phyloP scores from a whole-genome alignment of 2,329 filamentous ascomycete genomes.

The Trichoderma polysporum region DNA sequence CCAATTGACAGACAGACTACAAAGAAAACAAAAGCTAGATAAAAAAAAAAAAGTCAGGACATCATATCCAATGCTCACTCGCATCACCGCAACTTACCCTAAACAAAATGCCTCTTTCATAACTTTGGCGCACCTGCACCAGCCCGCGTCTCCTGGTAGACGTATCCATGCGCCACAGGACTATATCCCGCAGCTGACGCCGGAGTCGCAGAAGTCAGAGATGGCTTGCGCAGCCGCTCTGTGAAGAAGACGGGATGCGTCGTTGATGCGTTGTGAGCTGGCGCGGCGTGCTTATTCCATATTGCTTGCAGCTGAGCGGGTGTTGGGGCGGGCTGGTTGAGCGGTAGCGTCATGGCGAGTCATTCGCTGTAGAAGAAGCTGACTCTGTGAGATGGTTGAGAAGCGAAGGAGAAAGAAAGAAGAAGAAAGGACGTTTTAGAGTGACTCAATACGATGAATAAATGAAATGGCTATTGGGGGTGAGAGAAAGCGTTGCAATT shows the following conservation, averaged over 20 bases:
- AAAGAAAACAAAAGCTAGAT: neutral
- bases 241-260: slow-evolving; percentile 78
- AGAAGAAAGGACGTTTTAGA: neutral
- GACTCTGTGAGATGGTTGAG: neutral
- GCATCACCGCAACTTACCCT: neutral
- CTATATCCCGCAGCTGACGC: slow-evolving; percentile 31
- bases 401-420: too few relatives aligned
- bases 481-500: neutral
- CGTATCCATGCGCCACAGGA: slow-evolving; percentile 61
- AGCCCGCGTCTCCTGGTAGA: slow-evolving; percentile 50
- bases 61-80: neutral
- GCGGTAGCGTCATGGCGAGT: neutral
- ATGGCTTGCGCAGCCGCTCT: slow-evolving; percentile 56
- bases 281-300: slow-evolving; percentile 29
- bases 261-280: slow-evolving; percentile 54
- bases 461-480: neutral
- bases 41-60: neutral
- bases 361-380: neutral
- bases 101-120: slow-evolving; percentile 29
- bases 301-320: slow-evolving; percentile 27
- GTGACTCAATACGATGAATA: neutral
- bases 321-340: slow-evolving; percentile 5
- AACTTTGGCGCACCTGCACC: slow-evolving; percentile 36
- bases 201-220: slow-evolving; percentile 36
- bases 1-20: neutral